Evolutionary conservation across 140 eudicot genomes (phyloP).

Genomic region (Senecio squalidus): DNA sequence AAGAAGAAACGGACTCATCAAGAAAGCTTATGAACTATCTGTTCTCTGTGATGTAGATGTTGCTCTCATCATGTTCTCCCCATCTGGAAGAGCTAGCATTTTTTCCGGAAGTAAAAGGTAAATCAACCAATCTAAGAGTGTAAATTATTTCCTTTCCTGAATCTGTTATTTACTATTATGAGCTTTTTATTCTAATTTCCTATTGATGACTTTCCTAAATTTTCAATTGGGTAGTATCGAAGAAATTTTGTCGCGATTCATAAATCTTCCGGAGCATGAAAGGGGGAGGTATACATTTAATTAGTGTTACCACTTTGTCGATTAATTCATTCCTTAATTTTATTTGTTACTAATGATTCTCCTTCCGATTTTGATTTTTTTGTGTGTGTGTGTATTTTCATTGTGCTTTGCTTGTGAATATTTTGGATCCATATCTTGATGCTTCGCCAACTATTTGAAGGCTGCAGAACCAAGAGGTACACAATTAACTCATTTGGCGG

Average conservation of each 20-base stretch:
- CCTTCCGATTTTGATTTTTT: neutral
- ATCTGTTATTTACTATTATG: neutral
- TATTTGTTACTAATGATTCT: conserved; percentile 3
- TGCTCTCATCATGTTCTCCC: conserved; percentile 86
- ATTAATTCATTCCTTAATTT: neutral
- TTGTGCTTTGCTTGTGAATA: conserved; percentile 1
- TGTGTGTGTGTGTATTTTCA: neutral
- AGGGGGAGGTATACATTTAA: conserved; percentile 52
- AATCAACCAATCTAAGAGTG: neutral
- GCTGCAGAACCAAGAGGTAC: conserved; percentile 82
- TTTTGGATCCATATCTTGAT: conserved; percentile 25
- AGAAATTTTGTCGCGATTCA: conserved; percentile 56
- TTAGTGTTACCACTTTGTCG: too few relatives aligned
- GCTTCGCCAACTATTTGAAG: conserved; percentile 27
- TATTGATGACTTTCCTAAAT: conserved; percentile 8
- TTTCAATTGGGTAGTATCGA: conserved; percentile 46
- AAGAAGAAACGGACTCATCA: conserved; percentile 80
- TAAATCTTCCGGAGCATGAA: conserved; percentile 87
- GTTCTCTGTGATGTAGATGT: conserved; percentile 92
- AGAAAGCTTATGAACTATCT: conserved; percentile 86
- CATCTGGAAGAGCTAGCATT: conserved; percentile 75
- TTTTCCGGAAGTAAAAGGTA: conserved; percentile 69
- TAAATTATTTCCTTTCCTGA: neutral
- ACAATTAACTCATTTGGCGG: neutral
- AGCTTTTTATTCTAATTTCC: neutral